Conservation (phyloP, 495 filamentous ascomycete genomes). For the Tirmania nivea region DNA sequence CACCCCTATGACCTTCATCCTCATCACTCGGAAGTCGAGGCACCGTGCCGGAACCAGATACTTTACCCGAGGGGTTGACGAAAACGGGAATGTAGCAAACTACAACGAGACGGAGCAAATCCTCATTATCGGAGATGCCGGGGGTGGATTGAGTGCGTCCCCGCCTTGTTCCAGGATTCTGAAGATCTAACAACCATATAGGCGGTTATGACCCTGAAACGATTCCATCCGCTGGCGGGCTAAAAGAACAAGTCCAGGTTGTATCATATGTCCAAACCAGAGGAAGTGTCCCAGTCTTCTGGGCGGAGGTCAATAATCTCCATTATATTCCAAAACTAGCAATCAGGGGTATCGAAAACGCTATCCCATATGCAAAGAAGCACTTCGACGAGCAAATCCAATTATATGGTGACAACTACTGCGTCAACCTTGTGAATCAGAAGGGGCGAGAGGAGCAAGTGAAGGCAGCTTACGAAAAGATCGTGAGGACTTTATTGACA, state of each 20-base stretch:
- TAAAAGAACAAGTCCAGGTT: slow-evolving; percentile 57
- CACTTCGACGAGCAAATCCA: slow-evolving; percentile 86
- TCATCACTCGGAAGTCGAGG: slow-evolving; percentile 72
- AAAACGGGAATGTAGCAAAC: slow-evolving; percentile 81
- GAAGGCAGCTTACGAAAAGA: slow-evolving; percentile 79
- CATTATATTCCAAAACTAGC: slow-evolving; percentile 77
- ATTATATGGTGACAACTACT: slow-evolving; percentile 83
- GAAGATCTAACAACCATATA: slow-evolving; percentile 2
- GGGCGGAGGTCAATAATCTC: slow-evolving; percentile 82
- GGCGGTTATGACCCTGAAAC: neutral
- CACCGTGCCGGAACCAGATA: slow-evolving; percentile 79
- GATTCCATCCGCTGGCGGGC: slow-evolving; percentile 33
- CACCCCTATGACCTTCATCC: slow-evolving; percentile 58
- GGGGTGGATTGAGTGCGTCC: slow-evolving; percentile 50
- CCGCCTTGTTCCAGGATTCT: no score
- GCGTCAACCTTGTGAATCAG: slow-evolving; percentile 93
- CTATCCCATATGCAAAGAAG: slow-evolving; percentile 40
- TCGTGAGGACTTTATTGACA: slow-evolving; percentile 52
- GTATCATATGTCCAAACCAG: slow-evolving; percentile 87
- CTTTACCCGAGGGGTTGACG: slow-evolving; percentile 81
- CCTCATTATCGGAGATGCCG: slow-evolving; percentile 61
- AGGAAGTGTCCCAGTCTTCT: slow-evolving; percentile 83
- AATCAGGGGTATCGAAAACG: slow-evolving; percentile 51
- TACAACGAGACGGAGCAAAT: slow-evolving; percentile 97
- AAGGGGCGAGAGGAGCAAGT: slow-evolving; percentile 68